These are phyloP conservation scores for Stylosanthes scabra DNA, from an alignment of 331 rosid genomes.

Conservation along the genomic window DNA sequence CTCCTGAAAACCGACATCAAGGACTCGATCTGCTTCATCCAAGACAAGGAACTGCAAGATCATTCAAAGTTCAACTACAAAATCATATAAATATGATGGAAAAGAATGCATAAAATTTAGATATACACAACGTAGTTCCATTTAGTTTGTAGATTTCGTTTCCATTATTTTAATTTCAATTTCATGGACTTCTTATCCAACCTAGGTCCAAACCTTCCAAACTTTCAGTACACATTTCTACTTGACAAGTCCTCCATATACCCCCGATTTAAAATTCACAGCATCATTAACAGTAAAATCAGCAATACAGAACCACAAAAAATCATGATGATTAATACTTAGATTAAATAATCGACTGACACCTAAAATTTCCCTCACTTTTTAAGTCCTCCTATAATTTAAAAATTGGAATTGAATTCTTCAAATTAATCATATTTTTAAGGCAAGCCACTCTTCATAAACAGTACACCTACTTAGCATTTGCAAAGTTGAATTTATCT, in stretches of 20 bases:
- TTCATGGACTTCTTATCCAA: background rate
- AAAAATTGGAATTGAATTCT: background rate
- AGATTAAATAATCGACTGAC: background rate
- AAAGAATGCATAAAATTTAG: conserved; percentile 9
- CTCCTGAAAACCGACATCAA: conserved; percentile 87
- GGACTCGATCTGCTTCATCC: conserved; percentile 93
- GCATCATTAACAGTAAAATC: conserved; percentile 23
- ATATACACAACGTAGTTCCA: conserved; percentile 10
- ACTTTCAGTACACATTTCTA: background rate
- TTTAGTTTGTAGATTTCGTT: background rate
- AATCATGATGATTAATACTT: background rate
- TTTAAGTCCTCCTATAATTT: background rate
- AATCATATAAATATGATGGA: conserved; percentile 7
- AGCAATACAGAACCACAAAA: background rate
- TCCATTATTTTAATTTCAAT: background rate
- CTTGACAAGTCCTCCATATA: background rate
- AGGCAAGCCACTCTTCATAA: background rate
- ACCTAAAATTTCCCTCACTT: background rate
- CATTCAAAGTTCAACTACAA: background rate
- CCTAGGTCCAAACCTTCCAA: background rate
- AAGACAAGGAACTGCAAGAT: conserved; percentile 76
- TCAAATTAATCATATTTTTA: background rate
- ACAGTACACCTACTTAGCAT: too few relatives aligned
- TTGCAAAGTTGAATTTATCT: too few relatives aligned
- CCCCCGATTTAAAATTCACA: background rate